Evolutionary conservation across 2,329 filamentous ascomycete genomes (phyloP).

Genomic region (Pezicula carpinea): DNA sequence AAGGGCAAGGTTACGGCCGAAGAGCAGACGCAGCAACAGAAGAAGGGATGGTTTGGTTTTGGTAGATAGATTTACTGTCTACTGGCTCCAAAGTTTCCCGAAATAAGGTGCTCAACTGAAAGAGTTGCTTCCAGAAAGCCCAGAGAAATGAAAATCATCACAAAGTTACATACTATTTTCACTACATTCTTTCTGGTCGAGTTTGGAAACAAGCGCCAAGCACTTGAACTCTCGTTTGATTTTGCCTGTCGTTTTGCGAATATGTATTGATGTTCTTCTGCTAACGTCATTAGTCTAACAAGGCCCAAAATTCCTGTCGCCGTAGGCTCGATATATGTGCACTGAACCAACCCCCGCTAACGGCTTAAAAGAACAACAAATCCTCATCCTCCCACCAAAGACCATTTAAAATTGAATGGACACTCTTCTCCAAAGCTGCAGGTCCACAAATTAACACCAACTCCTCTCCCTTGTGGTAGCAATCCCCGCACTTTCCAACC

Average conservation of each 20-base stretch:
- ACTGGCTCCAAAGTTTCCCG: too few species aligned
- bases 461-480: constrained; percentile 36
- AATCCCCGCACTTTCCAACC: constrained; percentile 35
- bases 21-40: constrained; percentile 43
- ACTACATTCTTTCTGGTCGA: too few species aligned
- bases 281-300: too few species aligned
- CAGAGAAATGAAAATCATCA: background rate
- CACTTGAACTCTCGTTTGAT: too few species aligned
- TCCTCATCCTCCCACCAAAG: constrained; percentile 71
- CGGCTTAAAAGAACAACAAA: constrained; percentile 67
- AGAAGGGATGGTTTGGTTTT: constrained; percentile 77
- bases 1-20: constrained; percentile 12
- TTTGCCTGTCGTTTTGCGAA: too few species aligned
- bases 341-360: background rate
- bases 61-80: constrained; percentile 19
- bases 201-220: too few species aligned
- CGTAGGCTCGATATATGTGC: too few species aligned
- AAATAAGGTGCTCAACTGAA: background rate
- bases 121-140: background rate
- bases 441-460: constrained; percentile 81
- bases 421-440: constrained; percentile 65
- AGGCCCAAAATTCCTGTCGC: too few species aligned
- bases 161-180: too few species aligned
- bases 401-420: constrained; percentile 48
- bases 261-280: too few species aligned